Conservation (phyloP, 257 asterid genomes). For the Mentha longifolia region DNA sequence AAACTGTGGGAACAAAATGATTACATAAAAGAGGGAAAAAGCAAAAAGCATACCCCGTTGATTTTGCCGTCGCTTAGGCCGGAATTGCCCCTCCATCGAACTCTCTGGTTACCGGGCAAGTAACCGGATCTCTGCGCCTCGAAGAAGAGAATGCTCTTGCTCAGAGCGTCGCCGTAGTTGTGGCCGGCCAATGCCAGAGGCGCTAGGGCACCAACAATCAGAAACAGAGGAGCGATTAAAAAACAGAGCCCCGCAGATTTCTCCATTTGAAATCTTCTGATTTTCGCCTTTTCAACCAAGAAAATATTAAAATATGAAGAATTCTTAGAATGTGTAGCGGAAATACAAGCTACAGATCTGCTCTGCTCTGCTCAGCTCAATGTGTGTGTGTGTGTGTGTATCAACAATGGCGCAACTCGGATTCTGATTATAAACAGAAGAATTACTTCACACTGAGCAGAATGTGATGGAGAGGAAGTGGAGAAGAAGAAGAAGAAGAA, state of each 20-base stretch:
- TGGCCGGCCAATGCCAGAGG: conserved; percentile 71
- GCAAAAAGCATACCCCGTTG: conserved; percentile 63
- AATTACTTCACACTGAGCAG: conserved; percentile 35
- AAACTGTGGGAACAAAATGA: background rate
- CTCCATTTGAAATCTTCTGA: conserved; percentile 46
- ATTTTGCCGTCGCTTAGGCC: conserved; percentile 87
- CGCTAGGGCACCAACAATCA: conserved; percentile 47
- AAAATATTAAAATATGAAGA: background rate
- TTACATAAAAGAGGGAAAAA: background rate
- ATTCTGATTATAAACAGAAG: conserved; percentile 39
- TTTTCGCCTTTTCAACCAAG: conserved; percentile 27
- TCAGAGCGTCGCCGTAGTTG: conserved; percentile 81
- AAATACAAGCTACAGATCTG: conserved; percentile 41
- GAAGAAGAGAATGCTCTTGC: conserved; percentile 82
- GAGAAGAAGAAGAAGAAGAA: conserved; percentile 11
- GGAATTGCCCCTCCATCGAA: conserved; percentile 90
- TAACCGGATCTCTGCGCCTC: conserved; percentile 99
- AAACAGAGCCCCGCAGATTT: conserved; percentile 48
- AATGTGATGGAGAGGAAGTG: conserved; percentile 10
- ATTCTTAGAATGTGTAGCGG: conserved; percentile 6
- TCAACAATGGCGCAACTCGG: conserved; percentile 24
- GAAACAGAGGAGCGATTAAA: conserved; percentile 57
- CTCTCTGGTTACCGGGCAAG: conserved; percentile 76
- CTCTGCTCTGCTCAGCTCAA: conserved; percentile 26
- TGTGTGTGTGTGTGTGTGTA: background rate